Percentiles rank a stretch among this genome's conserved stretches.
phyloP scores from a whole-genome alignment of 1,284 basidiomycete genomes.

The Cystobasidium sp. region DNA sequence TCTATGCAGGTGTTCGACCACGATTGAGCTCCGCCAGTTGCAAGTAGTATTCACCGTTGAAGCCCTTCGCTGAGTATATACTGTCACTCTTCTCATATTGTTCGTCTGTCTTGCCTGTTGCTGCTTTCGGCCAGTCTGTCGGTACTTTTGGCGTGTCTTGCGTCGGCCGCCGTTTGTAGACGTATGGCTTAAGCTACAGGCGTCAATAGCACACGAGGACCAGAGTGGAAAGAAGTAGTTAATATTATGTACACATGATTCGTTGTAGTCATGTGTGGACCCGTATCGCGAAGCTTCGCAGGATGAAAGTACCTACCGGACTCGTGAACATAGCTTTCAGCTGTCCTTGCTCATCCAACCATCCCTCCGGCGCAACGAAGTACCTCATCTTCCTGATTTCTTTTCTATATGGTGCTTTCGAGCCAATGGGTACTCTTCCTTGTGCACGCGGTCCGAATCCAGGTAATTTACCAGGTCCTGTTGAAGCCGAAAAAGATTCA shows the following conservation, averaged over 20 bases:
- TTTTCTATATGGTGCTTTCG: conserved; percentile 53
- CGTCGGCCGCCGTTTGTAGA: conserved; percentile 46
- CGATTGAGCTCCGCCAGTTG: conserved; percentile 49
- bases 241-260: background rate
- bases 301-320: conserved; percentile 8
- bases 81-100: conserved; percentile 45
- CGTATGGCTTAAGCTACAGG: conserved; percentile 53
- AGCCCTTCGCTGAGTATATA: conserved; percentile 49
- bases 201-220: too few relatives aligned
- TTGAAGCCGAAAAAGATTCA: conserved; percentile 10
- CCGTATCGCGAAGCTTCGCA: background rate
- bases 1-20: conserved; percentile 10
- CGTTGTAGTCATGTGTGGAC: background rate
- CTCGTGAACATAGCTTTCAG: conserved; percentile 15
- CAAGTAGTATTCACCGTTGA: conserved; percentile 54
- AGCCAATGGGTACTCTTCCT: conserved; percentile 46
- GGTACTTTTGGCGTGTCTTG: conserved; percentile 35
- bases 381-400: conserved; percentile 52
- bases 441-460: conserved; percentile 52
- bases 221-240: background rate
- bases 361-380: conserved; percentile 52
- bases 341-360: conserved; percentile 25
- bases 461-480: conserved; percentile 52
- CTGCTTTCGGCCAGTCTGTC: conserved; percentile 50
- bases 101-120: conserved; percentile 45